Conservation (phyloP, 805 yeast species). For the Nakazawaea ernobii region DNA sequence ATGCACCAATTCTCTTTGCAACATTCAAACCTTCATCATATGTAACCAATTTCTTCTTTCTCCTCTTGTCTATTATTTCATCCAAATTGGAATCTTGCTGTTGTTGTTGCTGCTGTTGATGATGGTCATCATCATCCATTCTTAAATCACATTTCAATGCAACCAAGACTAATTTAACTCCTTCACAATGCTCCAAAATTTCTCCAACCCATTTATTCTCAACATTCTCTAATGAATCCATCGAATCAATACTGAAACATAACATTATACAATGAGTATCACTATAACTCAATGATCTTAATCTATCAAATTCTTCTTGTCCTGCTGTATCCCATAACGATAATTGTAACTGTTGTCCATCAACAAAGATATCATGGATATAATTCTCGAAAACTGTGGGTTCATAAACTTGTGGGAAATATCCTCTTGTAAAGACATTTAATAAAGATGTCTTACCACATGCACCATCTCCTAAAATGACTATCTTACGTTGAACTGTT, state of each 20-base stretch:
- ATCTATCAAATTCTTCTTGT: slow-evolving; percentile 94
- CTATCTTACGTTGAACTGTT: slow-evolving; percentile 89
- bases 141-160: slow-evolving; percentile 94
- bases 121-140: slow-evolving; percentile 43
- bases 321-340: slow-evolving; percentile 99
- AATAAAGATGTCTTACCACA: slow-evolving; percentile 95
- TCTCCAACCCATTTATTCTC: slow-evolving; percentile 97
- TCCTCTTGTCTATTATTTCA: slow-evolving; percentile 19
- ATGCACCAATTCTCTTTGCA: slow-evolving; percentile 90
- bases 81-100: slow-evolving; percentile 27
- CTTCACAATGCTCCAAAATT: slow-evolving; percentile 94
- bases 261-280: slow-evolving; percentile 97
- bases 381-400: slow-evolving; percentile 98
- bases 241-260: slow-evolving; percentile 91
- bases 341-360: slow-evolving; percentile 85
- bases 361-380: slow-evolving; percentile 94
- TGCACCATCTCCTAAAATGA: slow-evolving; percentile 96
- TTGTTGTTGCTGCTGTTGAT: slow-evolving; percentile 20
- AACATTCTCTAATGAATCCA: slow-evolving; percentile 91
- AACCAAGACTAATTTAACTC: slow-evolving; percentile 87
- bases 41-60: slow-evolving; percentile 52
- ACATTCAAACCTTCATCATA: slow-evolving; percentile 93
- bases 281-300: slow-evolving; percentile 85
- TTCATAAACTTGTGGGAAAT: slow-evolving; percentile 96
- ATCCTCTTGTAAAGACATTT: slow-evolving; percentile 94